A percentile compares a stretch with the other conserved stretches of the same genome.
Conservation (phyloP, 1,139 yeast species). For the Yarrowia galli region DNA sequence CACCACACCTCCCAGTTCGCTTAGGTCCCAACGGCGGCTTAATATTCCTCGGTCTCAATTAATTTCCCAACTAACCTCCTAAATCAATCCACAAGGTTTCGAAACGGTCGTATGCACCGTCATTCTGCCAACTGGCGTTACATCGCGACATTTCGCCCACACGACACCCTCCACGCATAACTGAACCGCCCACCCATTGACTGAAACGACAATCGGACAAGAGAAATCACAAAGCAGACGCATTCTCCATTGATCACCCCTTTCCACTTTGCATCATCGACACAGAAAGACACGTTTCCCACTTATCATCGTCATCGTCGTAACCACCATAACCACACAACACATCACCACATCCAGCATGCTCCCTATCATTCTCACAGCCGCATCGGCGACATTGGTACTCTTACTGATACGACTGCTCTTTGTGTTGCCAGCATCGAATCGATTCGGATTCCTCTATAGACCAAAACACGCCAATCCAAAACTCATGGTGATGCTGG, state of each 20-base stretch:
- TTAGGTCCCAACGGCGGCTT: background rate
- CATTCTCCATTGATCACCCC: background rate
- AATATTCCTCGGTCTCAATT: background rate
- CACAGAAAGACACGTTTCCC: background rate
- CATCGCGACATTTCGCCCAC: constrained; percentile 8
- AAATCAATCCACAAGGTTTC: background rate
- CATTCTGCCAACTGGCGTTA: background rate
- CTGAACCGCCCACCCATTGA: background rate
- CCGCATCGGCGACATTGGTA: background rate
- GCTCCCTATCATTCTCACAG: background rate
- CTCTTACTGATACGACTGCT: constrained; percentile 19
- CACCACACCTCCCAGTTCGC: no score
- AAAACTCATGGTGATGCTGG: constrained; percentile 46
- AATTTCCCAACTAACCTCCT: background rate
- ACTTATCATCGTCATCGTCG: no score
- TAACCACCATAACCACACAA: no score
- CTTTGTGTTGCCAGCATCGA: constrained; percentile 29
- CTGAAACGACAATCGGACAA: background rate
- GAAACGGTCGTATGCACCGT: constrained; percentile 1
- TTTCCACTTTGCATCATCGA: background rate
- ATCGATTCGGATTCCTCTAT: constrained; percentile 27
- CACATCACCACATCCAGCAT: background rate
- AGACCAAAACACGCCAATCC: constrained; percentile 14
- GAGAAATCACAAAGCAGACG: background rate
- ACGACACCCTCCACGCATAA: background rate